Conservation (phyloP, 768 basidiomycete genomes). For the Serendipita sp. region DNA sequence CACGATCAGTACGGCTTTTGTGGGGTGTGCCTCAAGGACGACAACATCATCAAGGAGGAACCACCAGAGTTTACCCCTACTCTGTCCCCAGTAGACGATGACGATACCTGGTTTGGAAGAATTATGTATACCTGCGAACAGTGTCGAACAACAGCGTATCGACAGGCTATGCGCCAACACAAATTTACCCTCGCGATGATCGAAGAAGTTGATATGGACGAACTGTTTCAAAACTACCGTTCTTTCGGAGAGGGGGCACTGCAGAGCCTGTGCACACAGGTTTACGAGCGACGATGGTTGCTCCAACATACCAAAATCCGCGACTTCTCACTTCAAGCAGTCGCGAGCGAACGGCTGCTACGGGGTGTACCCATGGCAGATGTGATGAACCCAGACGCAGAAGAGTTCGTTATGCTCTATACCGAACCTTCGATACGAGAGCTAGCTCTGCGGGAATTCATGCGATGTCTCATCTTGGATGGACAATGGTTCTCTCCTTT, state of each 20-base stretch:
- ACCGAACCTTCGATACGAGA: background rate
- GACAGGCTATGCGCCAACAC: background rate
- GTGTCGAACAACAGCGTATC: background rate
- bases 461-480: background rate
- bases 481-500: background rate
- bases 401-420: background rate
- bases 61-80: background rate
- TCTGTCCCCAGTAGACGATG: background rate
- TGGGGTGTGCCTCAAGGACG: background rate
- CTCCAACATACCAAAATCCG: background rate
- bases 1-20: conserved; percentile 5
- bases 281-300: background rate
- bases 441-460: background rate
- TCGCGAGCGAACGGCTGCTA: background rate
- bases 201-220: background rate
- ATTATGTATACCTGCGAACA: background rate
- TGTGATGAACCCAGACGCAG: background rate
- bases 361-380: background rate
- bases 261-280: background rate
- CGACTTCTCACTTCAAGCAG: background rate
- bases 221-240: background rate
- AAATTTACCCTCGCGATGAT: background rate
- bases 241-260: background rate
- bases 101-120: background rate
- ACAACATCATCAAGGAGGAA: background rate